Evolutionary conservation across 768 basidiomycete species (phyloP).

Genomic region (Chalciporus sphaerocephalus): DNA sequence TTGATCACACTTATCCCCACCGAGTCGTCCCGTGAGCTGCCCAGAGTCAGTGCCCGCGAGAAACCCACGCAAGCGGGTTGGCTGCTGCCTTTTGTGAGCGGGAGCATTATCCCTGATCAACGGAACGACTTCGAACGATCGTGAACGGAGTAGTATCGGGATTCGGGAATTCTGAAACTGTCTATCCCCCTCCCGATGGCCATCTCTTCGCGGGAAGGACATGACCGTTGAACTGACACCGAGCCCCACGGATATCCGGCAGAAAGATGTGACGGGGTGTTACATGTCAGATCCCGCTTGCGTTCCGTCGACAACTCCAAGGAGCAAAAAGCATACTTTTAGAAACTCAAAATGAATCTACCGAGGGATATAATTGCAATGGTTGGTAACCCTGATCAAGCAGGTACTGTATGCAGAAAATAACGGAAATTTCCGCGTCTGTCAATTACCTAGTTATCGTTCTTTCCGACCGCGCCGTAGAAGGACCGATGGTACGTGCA

Average conservation of each 20-base stretch:
- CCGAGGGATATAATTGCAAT: no score
- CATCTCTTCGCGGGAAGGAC: no score
- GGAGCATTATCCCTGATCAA: background rate
- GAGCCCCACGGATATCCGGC: background rate
- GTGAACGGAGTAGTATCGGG: no score
- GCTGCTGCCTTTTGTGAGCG: background rate
- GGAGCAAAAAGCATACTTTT: background rate
- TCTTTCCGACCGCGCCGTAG: constrained; percentile 20
- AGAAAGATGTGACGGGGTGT: no score
- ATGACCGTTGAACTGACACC: background rate
- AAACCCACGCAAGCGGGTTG: background rate
- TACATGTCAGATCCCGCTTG: background rate
- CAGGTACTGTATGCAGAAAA: no score
- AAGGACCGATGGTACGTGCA: constrained; percentile 29
- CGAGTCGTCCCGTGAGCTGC: no score
- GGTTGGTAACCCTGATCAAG: no score
- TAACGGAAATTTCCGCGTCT: background rate
- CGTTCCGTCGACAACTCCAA: background rate
- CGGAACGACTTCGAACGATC: background rate
- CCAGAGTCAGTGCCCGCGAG: no score
- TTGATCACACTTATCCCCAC: no score
- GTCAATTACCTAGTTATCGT: no score
- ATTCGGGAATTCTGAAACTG: no score
- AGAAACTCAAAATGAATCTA: background rate
- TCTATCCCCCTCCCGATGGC: no score